Evolutionary conservation across 345 rosid species (phyloP).

Genomic region (Erucastrum elatum): DNA sequence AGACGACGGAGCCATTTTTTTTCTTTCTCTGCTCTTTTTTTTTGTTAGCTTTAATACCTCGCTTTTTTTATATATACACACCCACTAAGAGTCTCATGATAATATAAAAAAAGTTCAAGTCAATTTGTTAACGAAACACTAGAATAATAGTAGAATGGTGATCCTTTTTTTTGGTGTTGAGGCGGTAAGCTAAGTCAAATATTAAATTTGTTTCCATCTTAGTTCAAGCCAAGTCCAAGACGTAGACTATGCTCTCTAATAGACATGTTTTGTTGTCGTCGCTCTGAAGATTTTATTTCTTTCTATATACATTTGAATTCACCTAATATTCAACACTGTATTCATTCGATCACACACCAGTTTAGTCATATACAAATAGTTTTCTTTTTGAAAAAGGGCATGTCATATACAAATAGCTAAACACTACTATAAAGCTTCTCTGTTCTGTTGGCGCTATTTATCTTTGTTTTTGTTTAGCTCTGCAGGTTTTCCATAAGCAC

Average conservation of each 20-base stretch:
- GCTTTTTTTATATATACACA: constrained; percentile 23
- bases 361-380: not conserved
- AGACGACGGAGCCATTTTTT: constrained; percentile 62
- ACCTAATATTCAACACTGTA: not conserved
- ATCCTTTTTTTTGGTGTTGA: not conserved
- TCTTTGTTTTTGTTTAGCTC: not conserved
- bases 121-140: constrained; percentile 10
- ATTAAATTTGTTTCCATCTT: constrained; percentile 31
- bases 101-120: constrained; percentile 28
- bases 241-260: constrained; percentile 13
- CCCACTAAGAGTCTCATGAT: constrained; percentile 20
- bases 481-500: constrained; percentile 2
- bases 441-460: not conserved
- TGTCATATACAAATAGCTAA: not conserved
- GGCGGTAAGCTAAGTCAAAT: constrained; percentile 29
- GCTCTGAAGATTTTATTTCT: not conserved
- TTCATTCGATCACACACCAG: not conserved
- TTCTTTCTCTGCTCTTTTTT: constrained; percentile 7
- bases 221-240: constrained; percentile 14
- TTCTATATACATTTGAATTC: not conserved
- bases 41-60: constrained; percentile 17
- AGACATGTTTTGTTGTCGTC: constrained; percentile 21
- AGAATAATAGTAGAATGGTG: constrained; percentile 5
- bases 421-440: not conserved
- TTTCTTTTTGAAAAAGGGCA: no score